These are phyloP conservation scores for Paracorniculantispora psalliotae DNA, from an alignment of 2,329 filamentous ascomycete genomes.

Conservation along the genomic window DNA sequence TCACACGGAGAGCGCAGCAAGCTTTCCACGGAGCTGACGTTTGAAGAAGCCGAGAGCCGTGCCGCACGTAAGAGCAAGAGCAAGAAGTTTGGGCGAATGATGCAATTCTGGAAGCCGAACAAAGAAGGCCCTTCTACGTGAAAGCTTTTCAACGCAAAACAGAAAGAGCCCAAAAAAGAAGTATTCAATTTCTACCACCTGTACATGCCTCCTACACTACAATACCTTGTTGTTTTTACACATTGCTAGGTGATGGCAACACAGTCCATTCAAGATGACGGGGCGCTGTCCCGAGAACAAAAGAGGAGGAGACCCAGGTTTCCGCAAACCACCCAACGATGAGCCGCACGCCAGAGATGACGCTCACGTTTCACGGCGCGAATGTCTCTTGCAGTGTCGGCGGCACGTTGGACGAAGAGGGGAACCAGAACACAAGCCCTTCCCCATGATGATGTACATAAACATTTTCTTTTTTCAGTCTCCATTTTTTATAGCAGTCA, in stretches of 20 bases:
- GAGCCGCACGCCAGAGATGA: not conserved
- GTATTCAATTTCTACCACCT: not conserved
- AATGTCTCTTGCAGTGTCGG: not conserved
- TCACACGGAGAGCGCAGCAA: constrained; percentile 72
- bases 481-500: not conserved
- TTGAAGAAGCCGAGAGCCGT: constrained; percentile 50
- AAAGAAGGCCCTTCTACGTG: constrained; percentile 32
- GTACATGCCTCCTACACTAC: not conserved
- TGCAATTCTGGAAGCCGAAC: constrained; percentile 73
- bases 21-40: constrained; percentile 61
- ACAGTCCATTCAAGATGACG: not conserved
- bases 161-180: not conserved
- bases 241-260: not conserved
- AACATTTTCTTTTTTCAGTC: not conserved
- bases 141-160: constrained; percentile 11
- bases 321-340: not conserved
- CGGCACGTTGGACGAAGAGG: not conserved
- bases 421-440: not conserved
- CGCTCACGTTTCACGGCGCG: not conserved
- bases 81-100: constrained; percentile 66
- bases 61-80: constrained; percentile 58
- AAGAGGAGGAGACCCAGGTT: not conserved
- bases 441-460: constrained; percentile 10
- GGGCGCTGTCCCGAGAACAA: not conserved
- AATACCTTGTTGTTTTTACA: not conserved